Conservation (phyloP, 306 rosid species). For the Abrus pulchellus region DNA sequence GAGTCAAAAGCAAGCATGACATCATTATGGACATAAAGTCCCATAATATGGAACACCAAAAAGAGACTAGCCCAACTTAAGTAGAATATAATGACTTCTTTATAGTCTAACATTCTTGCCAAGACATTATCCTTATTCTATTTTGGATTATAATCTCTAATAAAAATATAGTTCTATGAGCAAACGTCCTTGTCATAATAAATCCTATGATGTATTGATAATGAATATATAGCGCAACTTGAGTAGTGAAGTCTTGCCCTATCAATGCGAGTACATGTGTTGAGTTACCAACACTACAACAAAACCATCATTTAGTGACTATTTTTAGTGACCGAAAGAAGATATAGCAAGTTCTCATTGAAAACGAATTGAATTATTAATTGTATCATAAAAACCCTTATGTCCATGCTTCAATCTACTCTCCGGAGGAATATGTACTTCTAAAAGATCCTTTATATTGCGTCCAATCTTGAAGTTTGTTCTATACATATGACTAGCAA, state of each 20-base stretch:
- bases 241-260: background rate
- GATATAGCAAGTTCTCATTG: too few species aligned
- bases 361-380: too few species aligned
- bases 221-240: background rate
- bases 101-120: background rate
- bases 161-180: background rate
- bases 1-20: too few species aligned
- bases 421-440: background rate
- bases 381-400: too few species aligned
- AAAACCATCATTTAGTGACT: too few species aligned
- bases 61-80: background rate
- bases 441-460: background rate
- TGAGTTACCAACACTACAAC: too few species aligned
- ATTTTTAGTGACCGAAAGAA: too few species aligned
- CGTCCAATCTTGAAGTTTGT: background rate
- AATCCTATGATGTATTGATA: background rate
- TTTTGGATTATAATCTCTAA: background rate
- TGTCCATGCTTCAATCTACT: background rate
- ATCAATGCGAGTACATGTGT: background rate
- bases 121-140: background rate
- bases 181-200: background rate
- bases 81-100: background rate
- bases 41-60: too few species aligned
- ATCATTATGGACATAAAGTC: too few species aligned
- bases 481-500: background rate